Conservation (phyloP, 108 stramenopile species). For the Aureococcus anophagefferens region DNA sequence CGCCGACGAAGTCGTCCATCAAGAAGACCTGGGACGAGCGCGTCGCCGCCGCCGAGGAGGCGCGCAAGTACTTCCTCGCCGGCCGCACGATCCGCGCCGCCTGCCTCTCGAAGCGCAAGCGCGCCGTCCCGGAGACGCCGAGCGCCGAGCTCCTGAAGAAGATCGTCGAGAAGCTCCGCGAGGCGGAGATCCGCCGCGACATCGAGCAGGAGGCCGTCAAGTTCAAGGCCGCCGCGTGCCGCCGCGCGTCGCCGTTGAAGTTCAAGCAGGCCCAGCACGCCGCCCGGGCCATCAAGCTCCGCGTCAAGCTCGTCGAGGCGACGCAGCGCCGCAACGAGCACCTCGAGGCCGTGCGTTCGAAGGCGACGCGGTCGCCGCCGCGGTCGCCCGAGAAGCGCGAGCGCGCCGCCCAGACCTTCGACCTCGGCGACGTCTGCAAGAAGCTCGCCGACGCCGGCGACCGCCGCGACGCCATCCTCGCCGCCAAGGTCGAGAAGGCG, state of each 20-base stretch:
- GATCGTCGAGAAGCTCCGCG: not conserved
- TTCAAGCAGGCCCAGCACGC: too few species aligned
- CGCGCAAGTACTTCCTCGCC: not conserved
- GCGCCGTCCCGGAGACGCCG: not conserved
- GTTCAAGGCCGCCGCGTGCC: not conserved
- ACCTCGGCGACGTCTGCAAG: too few species aligned
- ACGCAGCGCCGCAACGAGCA: too few species aligned
- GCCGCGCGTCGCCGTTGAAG: too few species aligned
- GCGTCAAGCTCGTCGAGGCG: too few species aligned
- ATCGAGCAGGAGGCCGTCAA: not conserved
- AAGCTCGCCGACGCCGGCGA: too few species aligned
- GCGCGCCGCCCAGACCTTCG: too few species aligned
- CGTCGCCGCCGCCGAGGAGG: not conserved
- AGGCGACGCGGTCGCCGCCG: not conserved
- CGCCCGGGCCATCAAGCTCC: too few species aligned
- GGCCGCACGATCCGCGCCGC: not conserved
- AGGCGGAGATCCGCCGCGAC: not conserved
- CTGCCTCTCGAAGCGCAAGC: not conserved
- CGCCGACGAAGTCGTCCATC: not conserved
- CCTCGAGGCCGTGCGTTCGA: too few species aligned
- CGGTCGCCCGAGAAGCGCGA: too few species aligned
- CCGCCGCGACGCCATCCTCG: too few species aligned
- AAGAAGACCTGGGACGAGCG: not conserved
- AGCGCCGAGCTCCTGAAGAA: not conserved
- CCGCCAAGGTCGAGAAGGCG: too few species aligned